Evolutionary conservation across 495 filamentous ascomycete genomes (phyloP).

Genomic region (Penicillium daleae): DNA sequence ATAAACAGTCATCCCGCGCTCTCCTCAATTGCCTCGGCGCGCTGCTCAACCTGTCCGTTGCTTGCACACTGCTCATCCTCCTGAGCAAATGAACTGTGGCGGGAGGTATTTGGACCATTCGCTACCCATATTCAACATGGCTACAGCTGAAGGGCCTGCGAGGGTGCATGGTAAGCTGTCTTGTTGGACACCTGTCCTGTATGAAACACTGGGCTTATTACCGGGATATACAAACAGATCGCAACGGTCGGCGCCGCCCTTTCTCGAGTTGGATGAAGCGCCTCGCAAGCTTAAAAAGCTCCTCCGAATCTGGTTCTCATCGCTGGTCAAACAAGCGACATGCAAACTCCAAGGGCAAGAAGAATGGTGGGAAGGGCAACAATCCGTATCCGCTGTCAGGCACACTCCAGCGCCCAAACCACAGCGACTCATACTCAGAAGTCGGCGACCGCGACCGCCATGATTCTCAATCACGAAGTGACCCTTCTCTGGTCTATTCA

Average conservation of each 20-base stretch:
- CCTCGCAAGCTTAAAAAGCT: slow-evolving; percentile 79
- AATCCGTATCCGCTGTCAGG: slow-evolving; percentile 82
- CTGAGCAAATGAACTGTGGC: slow-evolving; percentile 7
- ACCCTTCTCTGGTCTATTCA: slow-evolving; percentile 60
- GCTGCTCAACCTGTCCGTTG: slow-evolving; percentile 6
- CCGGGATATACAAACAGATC: slow-evolving; percentile 47
- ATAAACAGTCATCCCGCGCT: slow-evolving; percentile 35
- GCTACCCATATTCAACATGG: slow-evolving; percentile 51
- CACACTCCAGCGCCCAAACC: slow-evolving; percentile 53
- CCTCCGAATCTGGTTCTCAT: slow-evolving; percentile 53
- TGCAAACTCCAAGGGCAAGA: slow-evolving; percentile 56
- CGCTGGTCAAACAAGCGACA: slow-evolving; percentile 55
- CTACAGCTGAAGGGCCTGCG: slow-evolving; percentile 67
- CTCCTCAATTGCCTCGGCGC: slow-evolving; percentile 22
- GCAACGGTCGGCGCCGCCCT: slow-evolving; percentile 75
- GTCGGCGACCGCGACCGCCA: slow-evolving; percentile 30
- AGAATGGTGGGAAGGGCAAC: slow-evolving; percentile 67
- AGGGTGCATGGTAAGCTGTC: slow-evolving; percentile 63
- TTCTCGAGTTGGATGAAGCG: slow-evolving; percentile 96
- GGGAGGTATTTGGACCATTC: slow-evolving; percentile 15
- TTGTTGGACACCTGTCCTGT: slow-evolving; percentile 1
- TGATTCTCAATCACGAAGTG: slow-evolving; percentile 47
- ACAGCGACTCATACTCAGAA: slow-evolving; percentile 46
- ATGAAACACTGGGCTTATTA: slow-evolving; percentile 24
- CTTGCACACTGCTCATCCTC: slow-evolving; percentile 11